phyloP scores from a whole-genome alignment of 192 early-diverging fungal genomes.

The Cladochytrium replicatum region DNA sequence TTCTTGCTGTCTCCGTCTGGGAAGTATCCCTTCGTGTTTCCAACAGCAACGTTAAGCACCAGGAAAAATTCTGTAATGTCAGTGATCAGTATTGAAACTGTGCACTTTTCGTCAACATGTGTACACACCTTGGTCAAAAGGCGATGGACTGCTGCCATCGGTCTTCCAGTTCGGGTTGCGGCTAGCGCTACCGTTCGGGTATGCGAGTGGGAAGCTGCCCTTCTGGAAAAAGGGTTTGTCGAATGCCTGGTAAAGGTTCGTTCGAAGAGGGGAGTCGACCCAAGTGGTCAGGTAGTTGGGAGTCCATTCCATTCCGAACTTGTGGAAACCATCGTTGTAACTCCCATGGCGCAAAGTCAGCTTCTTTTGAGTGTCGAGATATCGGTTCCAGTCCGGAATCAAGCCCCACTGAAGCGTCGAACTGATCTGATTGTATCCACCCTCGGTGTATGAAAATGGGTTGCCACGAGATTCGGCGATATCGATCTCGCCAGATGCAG shows the following conservation, averaged over 20 bases:
- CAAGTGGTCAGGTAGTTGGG: slow-evolving; percentile 32
- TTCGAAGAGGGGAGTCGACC: slow-evolving; percentile 25
- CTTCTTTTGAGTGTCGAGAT: slow-evolving; percentile 7
- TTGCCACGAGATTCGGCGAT: slow-evolving; percentile 37
- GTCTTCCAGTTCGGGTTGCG: neutral
- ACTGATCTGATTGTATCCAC: neutral
- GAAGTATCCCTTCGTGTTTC: slow-evolving; percentile 40
- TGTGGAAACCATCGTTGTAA: slow-evolving; percentile 40
- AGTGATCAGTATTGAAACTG: neutral
- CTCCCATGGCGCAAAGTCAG: neutral
- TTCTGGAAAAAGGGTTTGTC: slow-evolving; percentile 32
- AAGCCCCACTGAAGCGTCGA: no score
- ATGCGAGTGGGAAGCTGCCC: slow-evolving; percentile 19
- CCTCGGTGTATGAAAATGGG: slow-evolving; percentile 5
- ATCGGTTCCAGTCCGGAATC: neutral
- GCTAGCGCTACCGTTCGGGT: neutral
- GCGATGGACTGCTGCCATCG: slow-evolving; percentile 11
- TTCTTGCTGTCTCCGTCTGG: slow-evolving; percentile 33
- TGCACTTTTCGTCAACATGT: no score
- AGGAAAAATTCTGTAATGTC: slow-evolving; percentile 11
- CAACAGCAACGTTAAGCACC: slow-evolving; percentile 46
- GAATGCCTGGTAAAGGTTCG: slow-evolving; percentile 30
- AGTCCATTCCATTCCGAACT: slow-evolving; percentile 26
- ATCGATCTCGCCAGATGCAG: slow-evolving; percentile 43
- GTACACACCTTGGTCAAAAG: slow-evolving; percentile 45